Percentiles rank a stretch among this genome's conserved stretches.
phyloP scores from a whole-genome alignment of 768 basidiomycete genomes.

The Obba rivulosa region DNA sequence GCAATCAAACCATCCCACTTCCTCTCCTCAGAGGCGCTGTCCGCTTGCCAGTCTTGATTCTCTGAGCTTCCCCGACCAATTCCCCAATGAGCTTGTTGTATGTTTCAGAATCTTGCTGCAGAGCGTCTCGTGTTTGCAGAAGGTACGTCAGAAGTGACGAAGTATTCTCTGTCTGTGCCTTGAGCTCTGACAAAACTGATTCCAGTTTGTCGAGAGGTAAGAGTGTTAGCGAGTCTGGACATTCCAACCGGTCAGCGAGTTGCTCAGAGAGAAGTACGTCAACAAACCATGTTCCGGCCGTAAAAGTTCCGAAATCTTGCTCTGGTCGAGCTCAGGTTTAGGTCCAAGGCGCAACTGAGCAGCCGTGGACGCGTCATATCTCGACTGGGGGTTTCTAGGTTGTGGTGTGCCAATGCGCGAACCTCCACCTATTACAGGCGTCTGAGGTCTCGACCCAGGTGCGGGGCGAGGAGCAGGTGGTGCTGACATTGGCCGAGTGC shows the following conservation, averaged over 20 bases:
- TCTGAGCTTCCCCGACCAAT: constrained; percentile 88
- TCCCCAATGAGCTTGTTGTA: constrained; percentile 91
- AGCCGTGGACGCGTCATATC: constrained; percentile 26
- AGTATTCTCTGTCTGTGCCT: constrained; percentile 65
- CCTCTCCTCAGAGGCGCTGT: constrained; percentile 15
- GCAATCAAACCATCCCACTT: constrained; percentile 35
- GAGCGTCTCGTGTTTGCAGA: constrained; percentile 71
- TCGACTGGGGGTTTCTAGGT: constrained; percentile 39
- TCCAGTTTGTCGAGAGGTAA: constrained; percentile 67
- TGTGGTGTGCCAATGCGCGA: constrained; percentile 51
- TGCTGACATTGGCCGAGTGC: constrained; percentile 75
- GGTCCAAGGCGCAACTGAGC: constrained; percentile 58
- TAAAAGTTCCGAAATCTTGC: constrained; percentile 61
- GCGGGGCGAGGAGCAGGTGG: constrained; percentile 56
- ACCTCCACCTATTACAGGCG: constrained; percentile 32
- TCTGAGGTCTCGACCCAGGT: constrained; percentile 27
- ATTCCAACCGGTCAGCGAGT: not conserved
- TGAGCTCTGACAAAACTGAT: constrained; percentile 60
- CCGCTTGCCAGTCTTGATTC: constrained; percentile 61
- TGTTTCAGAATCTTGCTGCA: constrained; percentile 85
- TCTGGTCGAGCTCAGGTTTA: constrained; percentile 67
- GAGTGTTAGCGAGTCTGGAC: constrained; percentile 65
- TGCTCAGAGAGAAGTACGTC: not conserved
- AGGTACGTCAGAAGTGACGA: constrained; percentile 76
- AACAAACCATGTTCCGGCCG: constrained; percentile 62